Conservation (phyloP, 495 filamentous ascomycete species). For the Aspergillus hancockii region DNA sequence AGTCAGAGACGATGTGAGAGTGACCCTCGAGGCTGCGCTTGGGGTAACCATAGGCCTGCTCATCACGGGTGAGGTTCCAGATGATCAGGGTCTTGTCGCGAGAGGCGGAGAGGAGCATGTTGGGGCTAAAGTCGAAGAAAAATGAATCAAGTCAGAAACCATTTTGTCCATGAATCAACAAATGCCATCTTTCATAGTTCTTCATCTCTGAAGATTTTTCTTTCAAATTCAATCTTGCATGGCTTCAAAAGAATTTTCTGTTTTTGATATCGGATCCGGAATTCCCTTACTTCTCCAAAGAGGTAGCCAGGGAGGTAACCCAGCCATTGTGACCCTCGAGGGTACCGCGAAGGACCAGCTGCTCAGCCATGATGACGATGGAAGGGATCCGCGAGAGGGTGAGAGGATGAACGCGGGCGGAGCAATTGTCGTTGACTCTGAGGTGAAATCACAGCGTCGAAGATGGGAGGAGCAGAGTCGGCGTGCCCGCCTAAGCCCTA, state of each 20-base stretch:
- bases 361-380: constrained; percentile 79
- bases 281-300: constrained; percentile 88
- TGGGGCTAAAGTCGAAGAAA: constrained; percentile 68
- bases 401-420: constrained; percentile 41
- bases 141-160: constrained; percentile 36
- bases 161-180: constrained; percentile 23
- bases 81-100: constrained; percentile 99
- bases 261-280: constrained; percentile 13
- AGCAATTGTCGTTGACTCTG: constrained; percentile 51
- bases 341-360: constrained; percentile 94
- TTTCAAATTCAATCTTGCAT: constrained; percentile 3
- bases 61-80: constrained; percentile 99
- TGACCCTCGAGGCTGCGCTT: constrained; percentile 98
- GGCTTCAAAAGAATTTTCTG: constrained; percentile 3
- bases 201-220: constrained; percentile 8
- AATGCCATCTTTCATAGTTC: constrained; percentile 14
- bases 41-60: constrained; percentile 95
- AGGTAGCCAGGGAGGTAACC: constrained; percentile 83
- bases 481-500: constrained; percentile 38
- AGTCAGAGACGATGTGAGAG: constrained; percentile 99
- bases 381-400: constrained; percentile 43
- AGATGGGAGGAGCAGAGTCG: constrained; percentile 39
- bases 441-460: constrained; percentile 46
- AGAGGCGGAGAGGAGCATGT: constrained; percentile 98
- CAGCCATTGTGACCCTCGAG: constrained; percentile 92